Evolutionary conservation across 1,284 basidiomycete species (phyloP).

Genomic region (Phylloboletellus chloephorus): DNA sequence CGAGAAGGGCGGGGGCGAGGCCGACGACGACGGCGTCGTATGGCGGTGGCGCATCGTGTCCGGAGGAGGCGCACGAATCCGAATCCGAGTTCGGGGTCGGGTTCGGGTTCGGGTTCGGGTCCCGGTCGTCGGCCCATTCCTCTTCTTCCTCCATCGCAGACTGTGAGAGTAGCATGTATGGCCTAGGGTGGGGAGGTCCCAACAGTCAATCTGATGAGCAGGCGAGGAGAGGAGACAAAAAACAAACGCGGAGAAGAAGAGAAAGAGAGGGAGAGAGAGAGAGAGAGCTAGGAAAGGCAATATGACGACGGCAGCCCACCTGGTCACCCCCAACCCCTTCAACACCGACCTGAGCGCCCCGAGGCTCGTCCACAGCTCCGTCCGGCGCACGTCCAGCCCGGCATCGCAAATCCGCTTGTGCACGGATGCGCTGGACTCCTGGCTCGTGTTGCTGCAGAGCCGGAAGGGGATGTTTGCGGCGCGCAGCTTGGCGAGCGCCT

Average conservation of each 20-base stretch:
- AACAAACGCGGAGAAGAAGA: background rate
- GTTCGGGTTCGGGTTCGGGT: background rate
- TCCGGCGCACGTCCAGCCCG: conserved; percentile 43
- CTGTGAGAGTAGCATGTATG: conserved; percentile 54
- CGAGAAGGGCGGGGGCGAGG: conserved; percentile 49
- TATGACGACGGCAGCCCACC: conserved; percentile 33
- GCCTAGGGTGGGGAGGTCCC: conserved; percentile 43
- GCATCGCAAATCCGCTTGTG: conserved; percentile 40
- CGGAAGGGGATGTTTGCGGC: conserved; percentile 47
- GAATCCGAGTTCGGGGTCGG: background rate
- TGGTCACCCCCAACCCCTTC: conserved; percentile 35
- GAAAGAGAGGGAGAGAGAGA: too few relatives aligned
- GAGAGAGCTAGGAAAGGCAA: background rate
- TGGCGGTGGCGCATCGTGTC: background rate
- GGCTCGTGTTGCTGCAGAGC: conserved; percentile 59
- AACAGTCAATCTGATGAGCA: background rate
- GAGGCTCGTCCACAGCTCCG: conserved; percentile 54
- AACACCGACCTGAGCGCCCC: conserved; percentile 52
- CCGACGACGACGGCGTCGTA: conserved; percentile 68
- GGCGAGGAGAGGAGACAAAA: background rate
- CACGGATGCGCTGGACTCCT: conserved; percentile 48
- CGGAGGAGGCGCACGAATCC: background rate
- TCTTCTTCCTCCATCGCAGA: conserved; percentile 48
- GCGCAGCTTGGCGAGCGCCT: conserved; percentile 47
- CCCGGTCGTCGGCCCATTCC: background rate